Base-by-base conservation (phyloP, 495 filamentous ascomycete species). In the Penicillium verhagenii region DNA sequence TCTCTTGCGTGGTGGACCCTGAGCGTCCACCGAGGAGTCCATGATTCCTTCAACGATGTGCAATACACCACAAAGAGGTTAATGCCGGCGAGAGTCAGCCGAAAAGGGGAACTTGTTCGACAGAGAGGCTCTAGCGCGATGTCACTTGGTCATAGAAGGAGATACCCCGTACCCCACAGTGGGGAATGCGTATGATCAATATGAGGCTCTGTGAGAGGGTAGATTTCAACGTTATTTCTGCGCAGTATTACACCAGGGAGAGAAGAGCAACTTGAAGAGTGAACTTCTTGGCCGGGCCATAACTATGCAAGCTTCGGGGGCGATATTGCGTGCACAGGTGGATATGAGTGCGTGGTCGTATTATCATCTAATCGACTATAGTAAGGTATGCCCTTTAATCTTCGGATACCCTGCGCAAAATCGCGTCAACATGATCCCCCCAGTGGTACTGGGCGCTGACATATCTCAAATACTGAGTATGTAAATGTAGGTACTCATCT, bases 1-100 rank as follows among this genome's bases (percentile, higher is more conserved):
- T 44, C 54, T 70, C 58, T 73, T 73, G 11, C 68, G 66, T 25
- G 70, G 64, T 2, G 70, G 70, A 3, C 63, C 70, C 13, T 61
- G 44, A 1, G 52, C 26, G 24, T 69, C 64, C n/a, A 21, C 9
- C 52, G 56, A 67, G 13, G 35, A 29, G 18, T 55, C 53, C 61
- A 67, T 67, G n/a, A 44, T 52, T 16, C 11, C 16, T 4, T 11
- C 21, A 25, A 16, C 1, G 4, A 28, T 45, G 14, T 9, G 14
- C 0, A 16, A n/a, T 45, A 0, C 18, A 13, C 26, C 42, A 23
- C 42, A 18, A 16, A 26, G 21, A 8, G 26, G 6, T 43, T 11
- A 13, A 23, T 21, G 10, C 0, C 23, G 10, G 6, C 8, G 19
- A 18, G 11, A 13, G 39, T 43, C 11, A 10, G 39, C 19, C 7